Evolutionary conservation across 2,329 filamentous ascomycete genomes (phyloP).

Genomic region (Pseudogymnoascus sp.): DNA sequence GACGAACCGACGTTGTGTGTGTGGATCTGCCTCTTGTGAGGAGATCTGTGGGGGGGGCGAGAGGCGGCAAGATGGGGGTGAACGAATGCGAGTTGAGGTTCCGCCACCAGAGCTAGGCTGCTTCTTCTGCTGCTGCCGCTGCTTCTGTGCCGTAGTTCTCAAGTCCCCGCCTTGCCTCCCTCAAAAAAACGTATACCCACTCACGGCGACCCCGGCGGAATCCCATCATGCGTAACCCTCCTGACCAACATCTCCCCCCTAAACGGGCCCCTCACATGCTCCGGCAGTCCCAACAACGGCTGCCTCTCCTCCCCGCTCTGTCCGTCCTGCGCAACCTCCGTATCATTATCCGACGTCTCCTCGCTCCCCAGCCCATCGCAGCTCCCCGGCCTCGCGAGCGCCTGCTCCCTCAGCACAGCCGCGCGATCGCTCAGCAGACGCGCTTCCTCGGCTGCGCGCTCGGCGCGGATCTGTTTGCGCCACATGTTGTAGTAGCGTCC

Average conservation of each 20-base stretch:
- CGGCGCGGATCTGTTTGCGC: slow-evolving; percentile 77
- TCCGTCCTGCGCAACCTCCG: background rate
- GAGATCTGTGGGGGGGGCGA: too few species aligned
- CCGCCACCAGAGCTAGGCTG: too few species aligned
- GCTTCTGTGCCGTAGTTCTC: too few species aligned
- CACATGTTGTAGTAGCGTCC: slow-evolving; percentile 78
- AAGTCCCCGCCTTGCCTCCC: too few species aligned
- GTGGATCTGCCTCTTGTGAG: too few species aligned
- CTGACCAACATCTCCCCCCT: background rate
- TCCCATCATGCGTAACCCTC: background rate
- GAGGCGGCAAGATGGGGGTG: too few species aligned
- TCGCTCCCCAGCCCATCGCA: background rate
- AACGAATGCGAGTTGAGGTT: too few species aligned
- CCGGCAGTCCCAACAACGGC: background rate
- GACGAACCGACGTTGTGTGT: too few species aligned
- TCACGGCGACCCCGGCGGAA: background rate
- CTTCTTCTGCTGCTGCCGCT: too few species aligned
- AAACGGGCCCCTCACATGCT: background rate
- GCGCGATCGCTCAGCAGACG: slow-evolving; percentile 25
- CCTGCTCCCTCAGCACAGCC: slow-evolving; percentile 24
- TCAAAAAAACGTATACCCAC: background rate
- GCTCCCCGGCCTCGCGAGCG: slow-evolving; percentile 11
- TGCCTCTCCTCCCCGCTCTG: too few species aligned
- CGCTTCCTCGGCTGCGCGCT: slow-evolving; percentile 58
- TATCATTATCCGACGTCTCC: background rate